A percentile compares a stretch with the other conserved stretches of the same genome.
Evolutionary conservation across 371 early-diverging fungal species (phyloP).

Genomic region (Syncephalastrum racemosum): DNA sequence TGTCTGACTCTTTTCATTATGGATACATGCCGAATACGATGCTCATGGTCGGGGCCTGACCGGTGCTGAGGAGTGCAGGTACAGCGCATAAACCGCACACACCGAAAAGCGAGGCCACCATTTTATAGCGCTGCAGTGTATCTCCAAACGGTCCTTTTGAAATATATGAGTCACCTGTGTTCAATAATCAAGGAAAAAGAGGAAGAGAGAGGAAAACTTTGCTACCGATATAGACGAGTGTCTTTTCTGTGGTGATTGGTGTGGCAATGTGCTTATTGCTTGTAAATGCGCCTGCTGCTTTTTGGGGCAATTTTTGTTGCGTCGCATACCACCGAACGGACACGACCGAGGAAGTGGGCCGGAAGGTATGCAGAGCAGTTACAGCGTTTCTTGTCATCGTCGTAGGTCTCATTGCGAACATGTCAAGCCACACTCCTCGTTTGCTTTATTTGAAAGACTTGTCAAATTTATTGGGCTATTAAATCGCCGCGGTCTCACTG

Average conservation of each 20-base stretch:
- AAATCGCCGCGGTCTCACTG: too few species aligned
- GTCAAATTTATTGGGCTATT: too few species aligned
- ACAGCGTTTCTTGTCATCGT: too few species aligned
- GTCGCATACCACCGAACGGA: too few species aligned
- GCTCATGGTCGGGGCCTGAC: conserved; percentile 34
- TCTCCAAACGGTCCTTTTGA: conserved; percentile 42
- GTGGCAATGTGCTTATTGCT: conserved; percentile 23
- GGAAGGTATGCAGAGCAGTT: too few species aligned
- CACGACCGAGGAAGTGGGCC: too few species aligned
- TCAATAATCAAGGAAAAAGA: too few species aligned
- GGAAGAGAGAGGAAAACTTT: background rate
- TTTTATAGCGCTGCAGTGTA: conserved; percentile 46
- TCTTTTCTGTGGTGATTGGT: conserved; percentile 27
- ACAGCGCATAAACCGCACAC: conserved; percentile 45
- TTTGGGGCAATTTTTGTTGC: conserved; percentile 1
- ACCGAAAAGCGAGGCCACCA: conserved; percentile 49
- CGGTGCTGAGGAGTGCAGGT: conserved; percentile 41
- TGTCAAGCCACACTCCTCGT: too few species aligned
- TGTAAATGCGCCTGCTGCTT: conserved; percentile 28
- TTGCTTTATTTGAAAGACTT: too few species aligned
- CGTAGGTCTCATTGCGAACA: too few species aligned
- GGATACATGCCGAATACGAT: conserved; percentile 30
- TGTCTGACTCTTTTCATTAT: background rate
- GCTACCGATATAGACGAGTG: conserved; percentile 48
- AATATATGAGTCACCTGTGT: background rate